phyloP scores from a whole-genome alignment of 345 rosid genomes.

The Euphorbia tirucalli region DNA sequence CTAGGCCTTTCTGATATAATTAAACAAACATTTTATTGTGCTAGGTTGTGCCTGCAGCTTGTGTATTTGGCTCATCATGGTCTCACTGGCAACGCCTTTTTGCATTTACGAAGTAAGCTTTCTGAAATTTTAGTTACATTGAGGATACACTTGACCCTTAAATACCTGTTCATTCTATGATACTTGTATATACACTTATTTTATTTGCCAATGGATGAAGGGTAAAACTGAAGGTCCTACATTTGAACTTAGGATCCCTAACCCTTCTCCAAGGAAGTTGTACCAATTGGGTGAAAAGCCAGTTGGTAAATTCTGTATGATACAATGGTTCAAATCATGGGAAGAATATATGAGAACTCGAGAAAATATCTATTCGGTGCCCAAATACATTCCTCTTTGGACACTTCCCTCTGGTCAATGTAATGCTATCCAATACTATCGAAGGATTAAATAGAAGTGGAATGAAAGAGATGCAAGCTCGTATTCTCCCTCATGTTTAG shows the following conservation, averaged over 20 bases:
- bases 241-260: too few species aligned
- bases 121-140: background rate
- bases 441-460: too few species aligned
- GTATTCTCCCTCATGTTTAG: background rate
- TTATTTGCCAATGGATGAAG: background rate
- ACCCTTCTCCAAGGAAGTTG: too few species aligned
- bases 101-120: constrained; percentile 54
- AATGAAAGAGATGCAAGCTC: background rate
- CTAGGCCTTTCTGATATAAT: background rate
- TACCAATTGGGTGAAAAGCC: too few species aligned
- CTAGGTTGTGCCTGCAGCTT: constrained; percentile 72
- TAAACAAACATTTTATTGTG: constrained; percentile 20
- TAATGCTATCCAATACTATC: background rate
- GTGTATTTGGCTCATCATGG: constrained; percentile 74
- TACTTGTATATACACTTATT: background rate
- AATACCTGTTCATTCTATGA: too few species aligned
- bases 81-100: constrained; percentile 66
- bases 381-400: background rate
- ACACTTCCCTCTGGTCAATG: background rate
- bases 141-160: background rate
- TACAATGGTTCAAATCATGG: background rate
- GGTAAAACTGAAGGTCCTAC: background rate
- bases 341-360: background rate
- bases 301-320: background rate
- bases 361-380: background rate